Evolutionary conservation across 2,329 filamentous ascomycete species (phyloP), one percentile per base, ranked within the genome.

Genomic region (Nemania abortiva): DNA sequence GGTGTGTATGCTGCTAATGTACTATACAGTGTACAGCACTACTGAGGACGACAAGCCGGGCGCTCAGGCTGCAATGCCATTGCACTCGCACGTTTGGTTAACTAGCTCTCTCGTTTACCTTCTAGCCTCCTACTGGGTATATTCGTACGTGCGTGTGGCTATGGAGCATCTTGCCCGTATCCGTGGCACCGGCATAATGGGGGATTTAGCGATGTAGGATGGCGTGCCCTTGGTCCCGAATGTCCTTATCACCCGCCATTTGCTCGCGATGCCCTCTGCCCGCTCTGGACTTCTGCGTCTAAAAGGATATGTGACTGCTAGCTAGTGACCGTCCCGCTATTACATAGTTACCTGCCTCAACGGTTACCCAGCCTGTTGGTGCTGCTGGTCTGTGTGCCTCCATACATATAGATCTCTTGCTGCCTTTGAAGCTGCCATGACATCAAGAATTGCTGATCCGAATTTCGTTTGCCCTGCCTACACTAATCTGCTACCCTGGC

Each of bases 391-490:
- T 56, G 20, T 34, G 27, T 18, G 1, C 3, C 55, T 27, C 27
- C 18, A 55, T 34, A 55, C 15, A 34, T 24, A 27, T 27, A 27
- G 31, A 27, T 37, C n/a, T 45, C 31, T 52, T 29, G 31, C 34
- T 65, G 65, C 52, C n/a, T 47, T n/a, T 58, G 45, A 29, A 47
- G 61, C 58, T 64, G 54, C 66, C 70, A 66, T 69, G 65, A 66
- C 69, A 71, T 73, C 69, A 72, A 60, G 29, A 52, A n/a, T 71
- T 72, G 74, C 74, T 75, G 72, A 76, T 76, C 73, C 58, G 69
- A 75, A 75, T 75, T 63, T 76, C 65, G 53, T 62, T 69, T 70
- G 70, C 24, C 22, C 54, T 34, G 64, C 62, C 52, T 69, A 60
- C 45, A 27, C 18, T 54, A 62, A 63, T 56, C 7, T 61, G 53